Conservation (phyloP, 345 rosid species). For the Combretum micranthum region DNA sequence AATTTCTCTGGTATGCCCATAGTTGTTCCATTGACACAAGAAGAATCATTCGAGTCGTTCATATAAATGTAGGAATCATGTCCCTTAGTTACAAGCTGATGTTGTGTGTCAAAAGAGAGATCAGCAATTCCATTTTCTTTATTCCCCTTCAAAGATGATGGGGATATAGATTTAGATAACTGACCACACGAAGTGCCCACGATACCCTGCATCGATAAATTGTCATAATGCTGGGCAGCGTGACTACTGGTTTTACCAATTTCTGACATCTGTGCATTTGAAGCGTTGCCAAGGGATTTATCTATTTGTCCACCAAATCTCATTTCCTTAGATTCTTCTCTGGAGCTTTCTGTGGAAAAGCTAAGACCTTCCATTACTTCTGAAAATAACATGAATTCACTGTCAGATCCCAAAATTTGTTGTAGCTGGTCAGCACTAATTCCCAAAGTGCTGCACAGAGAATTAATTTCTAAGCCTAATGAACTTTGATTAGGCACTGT, state of each 20-base stretch:
- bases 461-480: slow-evolving; percentile 31
- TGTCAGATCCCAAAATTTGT: slow-evolving; percentile 63
- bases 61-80: slow-evolving; percentile 40
- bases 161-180: slow-evolving; percentile 27
- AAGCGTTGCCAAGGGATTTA: slow-evolving; percentile 26
- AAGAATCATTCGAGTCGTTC: slow-evolving; percentile 37
- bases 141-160: slow-evolving; percentile 26
- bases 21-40: slow-evolving; percentile 24
- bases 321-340: slow-evolving; percentile 29
- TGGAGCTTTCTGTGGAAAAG: slow-evolving; percentile 33
- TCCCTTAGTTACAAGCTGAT: slow-evolving; percentile 25
- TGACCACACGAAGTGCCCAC: slow-evolving; percentile 41
- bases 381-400: slow-evolving; percentile 71
- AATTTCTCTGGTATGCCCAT: slow-evolving; percentile 38
- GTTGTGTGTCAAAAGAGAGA: slow-evolving; percentile 39
- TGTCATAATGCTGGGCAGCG: not conserved
- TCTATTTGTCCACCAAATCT: slow-evolving; percentile 29
- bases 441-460: slow-evolving; percentile 33
- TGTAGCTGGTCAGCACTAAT: slow-evolving; percentile 32
- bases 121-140: slow-evolving; percentile 33
- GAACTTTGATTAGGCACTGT: slow-evolving; percentile 35
- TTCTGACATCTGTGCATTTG: slow-evolving; percentile 35
- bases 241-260: slow-evolving; percentile 21
- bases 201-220: slow-evolving; percentile 36
- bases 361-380: slow-evolving; percentile 39